Percentiles rank a stretch among this genome's conserved stretches.
Conservation (phyloP, 2,329 filamentous ascomycete species). For the Colletotrichum brevisporum region DNA sequence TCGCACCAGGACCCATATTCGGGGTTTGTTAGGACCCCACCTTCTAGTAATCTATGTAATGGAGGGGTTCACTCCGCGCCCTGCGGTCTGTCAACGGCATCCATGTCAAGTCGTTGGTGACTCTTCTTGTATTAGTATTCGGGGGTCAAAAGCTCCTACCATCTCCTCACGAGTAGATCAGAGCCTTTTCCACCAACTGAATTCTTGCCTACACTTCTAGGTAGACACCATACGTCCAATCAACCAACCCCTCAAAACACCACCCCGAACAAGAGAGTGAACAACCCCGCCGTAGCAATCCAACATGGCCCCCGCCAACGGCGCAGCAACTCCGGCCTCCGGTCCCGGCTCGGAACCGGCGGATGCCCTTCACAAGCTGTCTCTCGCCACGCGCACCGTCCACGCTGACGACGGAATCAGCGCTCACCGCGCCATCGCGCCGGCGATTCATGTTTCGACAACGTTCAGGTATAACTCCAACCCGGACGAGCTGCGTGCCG, state of each 20-base stretch:
- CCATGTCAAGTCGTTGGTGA: conserved; percentile 2
- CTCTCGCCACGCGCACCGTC: conserved; percentile 79
- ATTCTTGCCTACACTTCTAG: too few relatives aligned
- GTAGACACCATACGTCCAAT: too few relatives aligned
- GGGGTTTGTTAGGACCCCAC: conserved; percentile 35
- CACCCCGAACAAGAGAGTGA: background rate
- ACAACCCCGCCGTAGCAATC: background rate
- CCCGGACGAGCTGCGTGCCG: conserved; percentile 72
- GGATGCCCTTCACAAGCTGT: conserved; percentile 53
- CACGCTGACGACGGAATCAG: conserved; percentile 88
- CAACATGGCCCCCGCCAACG: conserved; percentile 20
- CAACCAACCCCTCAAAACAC: too few relatives aligned
- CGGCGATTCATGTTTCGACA: conserved; percentile 90
- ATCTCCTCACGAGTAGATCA: conserved; percentile 2
- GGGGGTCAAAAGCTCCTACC: background rate
- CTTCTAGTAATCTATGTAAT: conserved; percentile 21
- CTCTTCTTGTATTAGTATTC: background rate
- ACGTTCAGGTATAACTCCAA: conserved; percentile 87
- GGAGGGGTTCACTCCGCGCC: conserved; percentile 13
- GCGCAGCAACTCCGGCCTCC: conserved; percentile 14
- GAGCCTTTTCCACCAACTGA: background rate
- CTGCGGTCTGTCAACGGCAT: conserved; percentile 5
- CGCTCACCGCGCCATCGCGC: conserved; percentile 83
- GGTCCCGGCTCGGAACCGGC: conserved; percentile 16
- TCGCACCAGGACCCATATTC: conserved; percentile 40